Evolutionary conservation across 2,329 filamentous ascomycete species (phyloP), one percentile per base, ranked within the genome.

Genomic region (Colletotrichum eleusines): DNA sequence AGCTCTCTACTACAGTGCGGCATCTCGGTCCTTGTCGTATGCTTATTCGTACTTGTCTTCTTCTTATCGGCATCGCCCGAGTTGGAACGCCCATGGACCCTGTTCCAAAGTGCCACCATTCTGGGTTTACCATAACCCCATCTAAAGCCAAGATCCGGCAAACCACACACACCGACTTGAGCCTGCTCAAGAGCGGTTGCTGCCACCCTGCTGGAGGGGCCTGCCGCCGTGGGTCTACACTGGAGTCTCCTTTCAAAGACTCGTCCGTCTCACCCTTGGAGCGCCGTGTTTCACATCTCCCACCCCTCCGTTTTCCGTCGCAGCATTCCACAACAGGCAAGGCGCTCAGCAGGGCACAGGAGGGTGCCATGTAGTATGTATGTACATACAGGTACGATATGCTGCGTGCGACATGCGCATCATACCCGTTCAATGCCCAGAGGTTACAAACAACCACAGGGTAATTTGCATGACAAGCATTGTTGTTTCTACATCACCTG

Each of bases 41-140:
- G 42, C 18, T 5, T 44, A 7, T 31, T 16, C 18, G 2, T 44
- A 7, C 35, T 16, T 23, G 28, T n/a, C 35, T 23, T 38, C 28
- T n/a, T 51, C 31, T 23, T 12, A 23, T 71, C 68, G 64, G 68
- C 64, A 71, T 59, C 53, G 64, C 64, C 68, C 64, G 64, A 71
- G 33, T 58, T 9, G 18, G 53, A 54, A 53, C 64, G 44, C 35
- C 58, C 64, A 46, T 59, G 44, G 38, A 63, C 68, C 64, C 53
- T 68, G 64, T 48, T 71, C 31, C 44, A 42, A 61, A 28, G 55
- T 35, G 11, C 35, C 18, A 33, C 58, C 50, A 67, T 50, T 42
- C 50, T 57, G 40, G 55, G 35, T 28, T 50, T 51, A 51, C 63
- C 63, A 50, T 35, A 61, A 42, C 33, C 42, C 42, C 58, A 50